Evolutionary conservation across 352 stramenopile genomes (phyloP).

Genomic region (Globisporangium cederbergense): DNA sequence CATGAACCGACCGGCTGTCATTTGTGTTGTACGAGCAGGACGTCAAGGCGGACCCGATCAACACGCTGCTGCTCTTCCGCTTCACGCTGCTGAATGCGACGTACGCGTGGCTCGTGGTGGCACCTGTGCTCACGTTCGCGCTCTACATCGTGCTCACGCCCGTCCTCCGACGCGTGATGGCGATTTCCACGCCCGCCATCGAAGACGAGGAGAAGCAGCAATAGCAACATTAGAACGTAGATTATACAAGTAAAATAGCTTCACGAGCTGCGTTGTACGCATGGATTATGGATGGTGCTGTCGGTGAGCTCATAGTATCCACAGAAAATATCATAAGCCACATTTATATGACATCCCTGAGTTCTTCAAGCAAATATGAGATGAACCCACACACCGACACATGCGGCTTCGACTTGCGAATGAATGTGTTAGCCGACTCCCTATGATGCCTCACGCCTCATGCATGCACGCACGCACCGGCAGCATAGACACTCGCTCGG

Average conservation of each 20-base stretch:
- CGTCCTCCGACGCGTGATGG: slow-evolving; percentile 63
- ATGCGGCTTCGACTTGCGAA: too few relatives aligned
- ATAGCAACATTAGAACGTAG: background rate
- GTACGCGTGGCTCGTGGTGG: slow-evolving; percentile 72
- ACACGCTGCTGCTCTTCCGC: slow-evolving; percentile 71
- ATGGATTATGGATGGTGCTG: too few relatives aligned
- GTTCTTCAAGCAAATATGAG: too few relatives aligned
- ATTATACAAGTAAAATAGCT: background rate
- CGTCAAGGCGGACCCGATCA: slow-evolving; percentile 68
- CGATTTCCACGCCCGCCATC: slow-evolving; percentile 32
- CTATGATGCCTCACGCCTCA: too few relatives aligned
- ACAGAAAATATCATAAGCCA: too few relatives aligned
- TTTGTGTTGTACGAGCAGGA: slow-evolving; percentile 23
- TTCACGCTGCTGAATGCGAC: slow-evolving; percentile 79
- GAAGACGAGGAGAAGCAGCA: slow-evolving; percentile 29
- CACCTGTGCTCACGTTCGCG: slow-evolving; percentile 55
- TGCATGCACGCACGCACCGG: background rate
- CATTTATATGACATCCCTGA: too few relatives aligned
- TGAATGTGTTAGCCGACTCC: too few relatives aligned
- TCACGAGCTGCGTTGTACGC: too few relatives aligned
- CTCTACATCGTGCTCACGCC: slow-evolving; percentile 69
- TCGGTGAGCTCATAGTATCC: too few relatives aligned
- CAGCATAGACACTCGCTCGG: background rate
- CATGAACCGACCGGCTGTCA: too few relatives aligned
- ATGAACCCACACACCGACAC: too few relatives aligned